Base-by-base conservation (phyloP, 139 green algal species). In the Chlamydomonas sphaeroides region DNA sequence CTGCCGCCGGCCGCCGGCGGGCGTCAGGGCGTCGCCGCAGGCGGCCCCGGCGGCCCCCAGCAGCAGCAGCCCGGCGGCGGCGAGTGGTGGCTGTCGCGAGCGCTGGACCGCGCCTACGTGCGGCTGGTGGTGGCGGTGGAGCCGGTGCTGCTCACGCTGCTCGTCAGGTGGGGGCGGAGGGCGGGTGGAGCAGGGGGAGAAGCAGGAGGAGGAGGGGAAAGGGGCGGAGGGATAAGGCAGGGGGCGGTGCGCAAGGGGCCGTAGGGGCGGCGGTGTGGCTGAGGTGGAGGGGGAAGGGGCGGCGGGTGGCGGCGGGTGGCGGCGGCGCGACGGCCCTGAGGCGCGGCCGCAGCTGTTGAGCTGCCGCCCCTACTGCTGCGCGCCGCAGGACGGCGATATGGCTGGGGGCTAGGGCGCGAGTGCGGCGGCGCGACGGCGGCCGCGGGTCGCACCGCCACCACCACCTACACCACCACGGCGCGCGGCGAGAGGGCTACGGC, bases 51-150 rank as follows among this genome's bases (percentile, higher is more conserved):
- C 68, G 48, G 48, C 32, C 30, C 10, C 42, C 11, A 17, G 23
- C 30, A n/a, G n/a, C n/a, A n/a, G 68, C 45, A 45, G 45, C 17
- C 38, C 10, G 48, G 30, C 23, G 57, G 30, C 33, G 5, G 36
- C 3, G 20, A n/a, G 30, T 48, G 39, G 73, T 70, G 73, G 73
- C 59, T 61, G 39, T 6, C 53, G 35, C 36, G 51, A 8, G 32
- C 49, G 25, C 7, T 71, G 45, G 76, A 83, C n/a, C 42, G 62
- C 3, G 57, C 65, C 18, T 51, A 39, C 30, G 25, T 65, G 25
- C 35, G 76, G 62, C 62, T 83, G 62, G 45, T 72, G 62, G 23
- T 73, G n/a, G 42, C 32, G 45, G 18, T 83, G 76, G 76, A 83
- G 62, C 62, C 76, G 36, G 17, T 70, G 59, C 11, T 71, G 23